Evolutionary conservation across 169 alveolate genomes (phyloP).

Genomic region (Theileria equi): DNA sequence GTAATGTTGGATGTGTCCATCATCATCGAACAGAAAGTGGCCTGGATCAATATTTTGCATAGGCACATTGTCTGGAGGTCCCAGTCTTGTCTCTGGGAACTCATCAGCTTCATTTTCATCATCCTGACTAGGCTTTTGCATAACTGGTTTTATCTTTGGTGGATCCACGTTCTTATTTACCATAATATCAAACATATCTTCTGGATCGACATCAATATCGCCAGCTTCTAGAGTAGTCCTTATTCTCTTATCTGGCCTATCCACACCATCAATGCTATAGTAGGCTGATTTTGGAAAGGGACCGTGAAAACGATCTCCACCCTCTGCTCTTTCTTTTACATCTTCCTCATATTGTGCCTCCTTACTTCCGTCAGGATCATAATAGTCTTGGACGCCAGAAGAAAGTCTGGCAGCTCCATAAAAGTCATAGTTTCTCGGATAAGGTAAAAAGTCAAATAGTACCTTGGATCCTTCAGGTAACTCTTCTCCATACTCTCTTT

Average conservation of each 20-base stretch:
- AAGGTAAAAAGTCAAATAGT: slow-evolving; percentile 42
- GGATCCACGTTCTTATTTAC: background rate
- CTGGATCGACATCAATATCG: slow-evolving; percentile 8
- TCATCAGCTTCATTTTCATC: background rate
- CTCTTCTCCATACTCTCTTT: slow-evolving; percentile 1
- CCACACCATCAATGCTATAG: slow-evolving; percentile 3
- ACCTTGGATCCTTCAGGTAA: slow-evolving; percentile 62
- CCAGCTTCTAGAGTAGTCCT: slow-evolving; percentile 13
- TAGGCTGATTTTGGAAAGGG: slow-evolving; percentile 23
- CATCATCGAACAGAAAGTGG: slow-evolving; percentile 51
- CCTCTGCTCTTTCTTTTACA: background rate
- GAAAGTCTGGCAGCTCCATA: slow-evolving; percentile 30
- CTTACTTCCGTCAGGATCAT: background rate
- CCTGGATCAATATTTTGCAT: slow-evolving; percentile 23
- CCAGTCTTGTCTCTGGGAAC: background rate
- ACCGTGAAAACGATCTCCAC: slow-evolving; percentile 9
- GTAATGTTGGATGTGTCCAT: slow-evolving; percentile 50
- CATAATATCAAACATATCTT: slow-evolving; percentile 17
- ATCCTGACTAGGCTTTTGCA: background rate
- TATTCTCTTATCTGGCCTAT: background rate
- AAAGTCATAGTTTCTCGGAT: slow-evolving; percentile 58
- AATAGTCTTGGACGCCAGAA: slow-evolving; percentile 12
- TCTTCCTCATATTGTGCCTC: background rate
- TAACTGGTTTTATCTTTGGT: background rate
- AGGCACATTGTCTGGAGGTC: slow-evolving; percentile 10